Evolutionary conservation across 495 filamentous ascomycete species (phyloP).

Genomic region (Hyaloscypha finlandica): DNA sequence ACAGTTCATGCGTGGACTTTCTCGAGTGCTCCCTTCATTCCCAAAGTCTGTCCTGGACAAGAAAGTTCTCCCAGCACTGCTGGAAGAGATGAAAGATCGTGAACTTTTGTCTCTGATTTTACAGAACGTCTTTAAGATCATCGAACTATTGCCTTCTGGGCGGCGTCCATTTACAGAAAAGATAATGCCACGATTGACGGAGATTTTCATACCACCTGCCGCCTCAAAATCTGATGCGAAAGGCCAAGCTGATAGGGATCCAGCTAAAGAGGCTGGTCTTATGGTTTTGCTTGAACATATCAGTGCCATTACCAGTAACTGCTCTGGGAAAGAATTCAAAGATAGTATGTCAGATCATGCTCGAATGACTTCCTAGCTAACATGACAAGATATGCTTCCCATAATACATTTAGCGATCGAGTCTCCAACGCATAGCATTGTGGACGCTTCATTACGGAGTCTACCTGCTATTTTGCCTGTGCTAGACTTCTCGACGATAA

Average conservation of each 20-base stretch:
- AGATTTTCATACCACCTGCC: constrained; percentile 68
- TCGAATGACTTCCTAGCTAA: constrained; percentile 11
- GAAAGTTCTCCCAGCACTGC: constrained; percentile 82
- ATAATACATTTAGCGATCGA: constrained; percentile 80
- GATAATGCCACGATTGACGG: constrained; percentile 79
- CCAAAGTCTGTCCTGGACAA: constrained; percentile 91
- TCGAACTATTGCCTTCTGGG: constrained; percentile 71
- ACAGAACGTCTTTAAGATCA: constrained; percentile 88
- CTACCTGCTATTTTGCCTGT: constrained; percentile 74
- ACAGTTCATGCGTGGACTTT: constrained; percentile 86
- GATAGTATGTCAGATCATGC: constrained; percentile 59
- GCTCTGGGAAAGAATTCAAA: constrained; percentile 89
- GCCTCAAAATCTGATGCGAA: constrained; percentile 35
- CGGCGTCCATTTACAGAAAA: constrained; percentile 78
- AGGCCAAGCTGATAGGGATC: constrained; percentile 65
- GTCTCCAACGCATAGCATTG: constrained; percentile 81
- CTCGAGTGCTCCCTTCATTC: constrained; percentile 84
- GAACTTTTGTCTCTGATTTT: constrained; percentile 81
- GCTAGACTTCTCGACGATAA: constrained; percentile 93
- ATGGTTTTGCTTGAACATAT: constrained; percentile 88
- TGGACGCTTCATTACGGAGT: constrained; percentile 78
- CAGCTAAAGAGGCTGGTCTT: constrained; percentile 82
- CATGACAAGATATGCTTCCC: constrained; percentile 72
- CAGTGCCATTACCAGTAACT: constrained; percentile 70
- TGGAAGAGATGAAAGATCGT: constrained; percentile 92